These are phyloP conservation scores for Fagus sylvatica DNA, from an alignment of 306 rosid genomes.

Conservation along the genomic window DNA sequence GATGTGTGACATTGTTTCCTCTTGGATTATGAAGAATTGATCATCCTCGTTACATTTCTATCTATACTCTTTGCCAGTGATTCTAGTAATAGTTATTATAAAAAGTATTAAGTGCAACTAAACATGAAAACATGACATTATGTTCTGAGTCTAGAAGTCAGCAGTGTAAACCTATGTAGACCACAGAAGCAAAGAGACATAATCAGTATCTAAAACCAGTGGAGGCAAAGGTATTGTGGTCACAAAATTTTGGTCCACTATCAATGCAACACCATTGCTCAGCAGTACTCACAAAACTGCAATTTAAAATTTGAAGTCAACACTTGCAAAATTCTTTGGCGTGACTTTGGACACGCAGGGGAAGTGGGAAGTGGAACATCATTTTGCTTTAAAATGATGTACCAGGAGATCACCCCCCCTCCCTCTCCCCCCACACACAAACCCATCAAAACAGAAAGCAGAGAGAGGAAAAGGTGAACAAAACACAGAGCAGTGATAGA, in stretches of 20 bases:
- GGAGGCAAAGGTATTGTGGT: background rate
- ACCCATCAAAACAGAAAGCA: background rate
- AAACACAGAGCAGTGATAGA: background rate
- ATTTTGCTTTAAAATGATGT: background rate
- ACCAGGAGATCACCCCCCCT: background rate
- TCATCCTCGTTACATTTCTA: background rate
- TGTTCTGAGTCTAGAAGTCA: background rate
- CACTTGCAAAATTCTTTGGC: no score
- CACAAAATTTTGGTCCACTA: background rate
- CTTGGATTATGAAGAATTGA: background rate
- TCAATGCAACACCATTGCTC: background rate
- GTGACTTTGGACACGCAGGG: no score
- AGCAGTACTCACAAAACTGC: no score
- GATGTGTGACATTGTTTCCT: background rate
- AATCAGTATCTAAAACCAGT: background rate
- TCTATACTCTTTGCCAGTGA: background rate
- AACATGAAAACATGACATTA: background rate
- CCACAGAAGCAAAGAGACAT: background rate
- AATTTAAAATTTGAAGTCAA: no score
- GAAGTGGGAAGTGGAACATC: background rate
- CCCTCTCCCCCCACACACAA: no score
- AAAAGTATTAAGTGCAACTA: background rate
- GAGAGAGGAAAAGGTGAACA: background rate
- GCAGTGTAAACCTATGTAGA: background rate
- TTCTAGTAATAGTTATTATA: background rate